Conservation (phyloP, 768 basidiomycete species). For the Kwoniella pini region DNA sequence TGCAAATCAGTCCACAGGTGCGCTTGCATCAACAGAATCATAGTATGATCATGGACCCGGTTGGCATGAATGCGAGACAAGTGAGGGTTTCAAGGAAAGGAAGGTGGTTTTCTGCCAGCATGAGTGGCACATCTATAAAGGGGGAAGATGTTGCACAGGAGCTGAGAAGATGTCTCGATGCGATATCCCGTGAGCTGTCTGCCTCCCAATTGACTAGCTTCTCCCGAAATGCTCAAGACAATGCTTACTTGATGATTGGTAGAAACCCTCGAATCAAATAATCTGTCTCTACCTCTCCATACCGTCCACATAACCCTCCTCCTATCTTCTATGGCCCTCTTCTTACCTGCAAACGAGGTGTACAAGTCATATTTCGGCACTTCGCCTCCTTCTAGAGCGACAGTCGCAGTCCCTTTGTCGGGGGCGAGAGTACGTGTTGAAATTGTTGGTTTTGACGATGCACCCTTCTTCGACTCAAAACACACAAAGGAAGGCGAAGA, state of each 20-base stretch:
- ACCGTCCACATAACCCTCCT: conserved; percentile 78
- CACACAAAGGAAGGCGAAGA: no score
- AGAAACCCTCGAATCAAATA: conserved; percentile 63
- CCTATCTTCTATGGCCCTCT: conserved; percentile 74
- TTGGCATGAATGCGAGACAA: not conserved
- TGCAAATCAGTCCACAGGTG: no score
- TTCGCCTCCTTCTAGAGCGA: conserved; percentile 93
- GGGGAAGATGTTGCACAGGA: conserved; percentile 67
- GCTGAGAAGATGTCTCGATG: conserved; percentile 67
- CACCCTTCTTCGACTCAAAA: not conserved
- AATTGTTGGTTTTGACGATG: conserved; percentile 68
- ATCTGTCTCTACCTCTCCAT: conserved; percentile 61
- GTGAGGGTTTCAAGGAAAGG: conserved; percentile 52
- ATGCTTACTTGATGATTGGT: not conserved
- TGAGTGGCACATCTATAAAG: conserved; percentile 60
- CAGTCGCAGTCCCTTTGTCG: conserved; percentile 77
- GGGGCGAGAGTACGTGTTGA: conserved; percentile 68
- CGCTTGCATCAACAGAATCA: no score
- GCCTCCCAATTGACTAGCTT: not conserved
- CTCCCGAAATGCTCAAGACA: not conserved
- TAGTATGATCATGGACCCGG: no score
- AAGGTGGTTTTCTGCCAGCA: conserved; percentile 69
- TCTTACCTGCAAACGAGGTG: conserved; percentile 71
- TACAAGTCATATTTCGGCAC: conserved; percentile 82
- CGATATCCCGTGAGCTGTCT: conserved; percentile 62